Conservation (phyloP, 768 basidiomycete species). For the Tubosaeta brunneosetosa region DNA sequence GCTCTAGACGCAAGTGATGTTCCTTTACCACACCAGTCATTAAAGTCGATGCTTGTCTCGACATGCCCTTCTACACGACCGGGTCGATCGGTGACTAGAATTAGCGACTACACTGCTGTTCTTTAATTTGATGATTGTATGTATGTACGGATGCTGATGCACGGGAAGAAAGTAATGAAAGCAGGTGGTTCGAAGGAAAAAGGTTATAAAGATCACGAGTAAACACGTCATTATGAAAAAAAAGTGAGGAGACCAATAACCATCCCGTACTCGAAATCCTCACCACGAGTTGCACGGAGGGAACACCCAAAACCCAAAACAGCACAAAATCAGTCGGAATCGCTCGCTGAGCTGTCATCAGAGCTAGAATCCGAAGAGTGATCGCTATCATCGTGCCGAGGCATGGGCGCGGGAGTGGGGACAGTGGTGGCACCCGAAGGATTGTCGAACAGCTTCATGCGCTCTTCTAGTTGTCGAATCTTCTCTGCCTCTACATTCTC, state of each 20-base stretch:
- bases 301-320: slow-evolving; percentile 9
- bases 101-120: slow-evolving; percentile 49
- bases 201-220: slow-evolving; percentile 36
- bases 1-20: slow-evolving; percentile 18
- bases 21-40: background rate
- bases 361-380: slow-evolving; percentile 78
- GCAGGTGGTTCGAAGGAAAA: slow-evolving; percentile 24
- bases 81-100: slow-evolving; percentile 25
- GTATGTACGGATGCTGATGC: slow-evolving; percentile 36
- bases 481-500: slow-evolving; percentile 95
- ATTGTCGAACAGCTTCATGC: slow-evolving; percentile 79
- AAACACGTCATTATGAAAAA: slow-evolving; percentile 26
- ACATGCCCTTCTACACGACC: slow-evolving; percentile 21
- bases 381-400: slow-evolving; percentile 51
- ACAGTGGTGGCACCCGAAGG: slow-evolving; percentile 38
- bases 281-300: slow-evolving; percentile 4
- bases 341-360: slow-evolving; percentile 77
- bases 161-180: slow-evolving; percentile 23
- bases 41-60: background rate
- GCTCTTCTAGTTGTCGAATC: slow-evolving; percentile 85
- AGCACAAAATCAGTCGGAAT: slow-evolving; percentile 59
- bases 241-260: slow-evolving; percentile 17
- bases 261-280: slow-evolving; percentile 21
- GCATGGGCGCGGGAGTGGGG: slow-evolving; percentile 33
- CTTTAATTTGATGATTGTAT: slow-evolving; percentile 40